Conservation (phyloP, 2,329 filamentous ascomycete species). For the Lecanicillium sp. region DNA sequence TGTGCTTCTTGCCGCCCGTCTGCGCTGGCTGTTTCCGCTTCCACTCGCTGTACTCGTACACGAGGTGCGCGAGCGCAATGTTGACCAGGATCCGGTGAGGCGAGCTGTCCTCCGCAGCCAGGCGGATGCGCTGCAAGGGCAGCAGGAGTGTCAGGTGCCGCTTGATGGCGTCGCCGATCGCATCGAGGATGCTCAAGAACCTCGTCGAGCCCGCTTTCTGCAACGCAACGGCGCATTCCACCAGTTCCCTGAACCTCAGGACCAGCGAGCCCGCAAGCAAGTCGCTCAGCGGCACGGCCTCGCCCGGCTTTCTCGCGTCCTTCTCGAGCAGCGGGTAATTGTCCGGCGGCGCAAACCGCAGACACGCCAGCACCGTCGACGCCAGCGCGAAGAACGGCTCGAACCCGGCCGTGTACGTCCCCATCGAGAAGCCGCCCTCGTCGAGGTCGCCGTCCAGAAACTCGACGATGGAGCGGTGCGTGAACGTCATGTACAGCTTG, state of each 20-base stretch:
- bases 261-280: not conserved
- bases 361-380: not conserved
- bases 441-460: not conserved
- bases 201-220: not conserved
- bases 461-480: conserved; percentile 9
- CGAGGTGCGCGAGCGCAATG: not conserved
- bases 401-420: not conserved
- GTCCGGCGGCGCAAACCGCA: not conserved
- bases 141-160: not conserved
- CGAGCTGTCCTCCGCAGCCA: not conserved
- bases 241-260: not conserved
- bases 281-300: not conserved
- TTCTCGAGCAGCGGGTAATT: conserved; percentile 2
- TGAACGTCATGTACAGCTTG: not conserved
- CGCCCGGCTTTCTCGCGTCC: not conserved
- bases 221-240: not conserved
- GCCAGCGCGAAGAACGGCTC: not conserved
- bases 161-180: conserved; percentile 6
- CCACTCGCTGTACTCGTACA: conserved; percentile 5
- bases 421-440: not conserved
- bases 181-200: conserved; percentile 2
- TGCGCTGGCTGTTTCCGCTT: not conserved
- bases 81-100: not conserved
- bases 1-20: not conserved
- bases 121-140: not conserved